A percentile compares a stretch with the other conserved stretches of the same genome.
phyloP scores from a whole-genome alignment of 192 early-diverging fungal genomes.

The Backusella mclennaniae region DNA sequence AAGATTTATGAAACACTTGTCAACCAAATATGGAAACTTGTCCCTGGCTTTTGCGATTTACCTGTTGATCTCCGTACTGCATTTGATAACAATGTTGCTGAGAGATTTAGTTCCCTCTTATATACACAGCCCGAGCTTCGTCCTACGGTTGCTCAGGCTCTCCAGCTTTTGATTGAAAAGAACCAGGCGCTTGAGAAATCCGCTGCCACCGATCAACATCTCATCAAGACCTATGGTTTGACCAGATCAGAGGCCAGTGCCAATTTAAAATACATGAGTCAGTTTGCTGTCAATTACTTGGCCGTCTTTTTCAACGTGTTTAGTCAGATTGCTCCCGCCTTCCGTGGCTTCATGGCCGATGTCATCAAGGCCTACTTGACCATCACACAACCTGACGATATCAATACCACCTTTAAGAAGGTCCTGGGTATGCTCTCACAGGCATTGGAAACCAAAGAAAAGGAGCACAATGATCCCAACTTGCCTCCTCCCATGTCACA shows the following conservation, averaged over 20 bases:
- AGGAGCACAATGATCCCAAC: slow-evolving; percentile 43
- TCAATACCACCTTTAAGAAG: slow-evolving; percentile 63
- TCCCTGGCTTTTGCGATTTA: slow-evolving; percentile 82
- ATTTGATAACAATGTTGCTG: slow-evolving; percentile 64
- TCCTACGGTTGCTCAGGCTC: slow-evolving; percentile 71
- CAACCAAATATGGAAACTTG: slow-evolving; percentile 86
- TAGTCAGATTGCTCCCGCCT: slow-evolving; percentile 60
- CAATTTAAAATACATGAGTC: slow-evolving; percentile 58
- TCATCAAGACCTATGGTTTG: slow-evolving; percentile 45
- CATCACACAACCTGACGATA: slow-evolving; percentile 57
- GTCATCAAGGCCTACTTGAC: slow-evolving; percentile 67
- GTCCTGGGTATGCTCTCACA: slow-evolving; percentile 59
- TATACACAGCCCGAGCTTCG: slow-evolving; percentile 73
- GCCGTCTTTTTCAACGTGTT: slow-evolving; percentile 80
- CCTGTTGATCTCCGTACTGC: slow-evolving; percentile 70
- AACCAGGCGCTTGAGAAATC: slow-evolving; percentile 45
- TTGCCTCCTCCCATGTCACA: slow-evolving; percentile 71
- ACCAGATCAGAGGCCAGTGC: slow-evolving; percentile 52
- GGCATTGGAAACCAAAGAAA: slow-evolving; percentile 53
- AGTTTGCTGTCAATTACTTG: slow-evolving; percentile 69
- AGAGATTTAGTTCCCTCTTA: slow-evolving; percentile 74
- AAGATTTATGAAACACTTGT: slow-evolving; percentile 90
- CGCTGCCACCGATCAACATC: slow-evolving; percentile 38
- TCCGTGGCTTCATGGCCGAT: slow-evolving; percentile 66
- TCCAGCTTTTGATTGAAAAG: slow-evolving; percentile 62